Evolutionary conservation across 306 rosid genomes (phyloP).

Genomic region (Argentina anserina): DNA sequence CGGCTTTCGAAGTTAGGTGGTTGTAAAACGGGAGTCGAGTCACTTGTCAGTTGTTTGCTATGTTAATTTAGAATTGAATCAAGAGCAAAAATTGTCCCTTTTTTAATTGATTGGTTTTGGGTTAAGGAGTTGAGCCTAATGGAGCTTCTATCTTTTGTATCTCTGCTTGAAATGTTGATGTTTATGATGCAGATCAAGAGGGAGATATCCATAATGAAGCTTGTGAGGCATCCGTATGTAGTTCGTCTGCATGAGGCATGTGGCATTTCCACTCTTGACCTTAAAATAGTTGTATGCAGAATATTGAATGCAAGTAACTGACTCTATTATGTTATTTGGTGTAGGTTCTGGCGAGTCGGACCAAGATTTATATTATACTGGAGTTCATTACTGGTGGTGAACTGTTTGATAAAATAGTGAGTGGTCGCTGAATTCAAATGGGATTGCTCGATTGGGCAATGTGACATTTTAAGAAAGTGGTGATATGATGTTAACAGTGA

Average conservation of each 20-base stretch:
- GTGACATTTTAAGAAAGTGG: slow-evolving; percentile 5
- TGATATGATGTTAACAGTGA: slow-evolving; percentile 20
- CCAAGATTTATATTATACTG: slow-evolving; percentile 81
- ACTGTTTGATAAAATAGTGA: slow-evolving; percentile 89
- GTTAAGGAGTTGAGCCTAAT: not conserved
- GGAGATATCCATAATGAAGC: slow-evolving; percentile 90
- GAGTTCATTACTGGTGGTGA: slow-evolving; percentile 97
- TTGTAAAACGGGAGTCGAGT: not conserved
- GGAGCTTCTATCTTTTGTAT: too few species aligned
- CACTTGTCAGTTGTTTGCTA: not conserved
- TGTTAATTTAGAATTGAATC: not conserved
- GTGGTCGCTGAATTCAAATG: slow-evolving; percentile 31
- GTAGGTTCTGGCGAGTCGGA: slow-evolving; percentile 84
- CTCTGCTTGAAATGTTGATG: not conserved
- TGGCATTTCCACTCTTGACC: not conserved
- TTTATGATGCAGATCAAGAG: slow-evolving; percentile 64
- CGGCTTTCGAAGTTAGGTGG: not conserved
- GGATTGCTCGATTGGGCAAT: not conserved
- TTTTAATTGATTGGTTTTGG: not conserved
- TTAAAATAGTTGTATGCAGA: not conserved
- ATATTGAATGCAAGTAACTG: not conserved
- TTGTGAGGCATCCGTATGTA: slow-evolving; percentile 81
- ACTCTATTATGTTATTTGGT: slow-evolving; percentile 24
- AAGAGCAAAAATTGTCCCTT: not conserved
- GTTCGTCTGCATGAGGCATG: slow-evolving; percentile 85